Conservation (phyloP, 495 filamentous ascomycete species). For the Podospora didyma region DNA sequence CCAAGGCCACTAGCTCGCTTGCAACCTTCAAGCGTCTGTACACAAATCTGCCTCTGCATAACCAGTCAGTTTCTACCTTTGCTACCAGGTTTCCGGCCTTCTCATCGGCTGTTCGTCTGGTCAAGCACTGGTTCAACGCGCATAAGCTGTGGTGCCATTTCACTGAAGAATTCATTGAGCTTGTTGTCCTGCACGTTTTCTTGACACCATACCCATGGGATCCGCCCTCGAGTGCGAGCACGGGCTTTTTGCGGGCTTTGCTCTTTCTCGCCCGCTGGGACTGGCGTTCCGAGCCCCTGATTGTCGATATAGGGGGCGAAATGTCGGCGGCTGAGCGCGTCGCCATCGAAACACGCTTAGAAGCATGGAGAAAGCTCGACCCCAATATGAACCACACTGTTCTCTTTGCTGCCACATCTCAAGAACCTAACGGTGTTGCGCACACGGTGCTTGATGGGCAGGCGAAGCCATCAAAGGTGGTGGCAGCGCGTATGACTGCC, state of each 20-base stretch:
- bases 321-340: slow-evolving; percentile 53
- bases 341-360: slow-evolving; percentile 63
- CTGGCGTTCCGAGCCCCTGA: slow-evolving; percentile 77
- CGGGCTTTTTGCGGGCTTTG: slow-evolving; percentile 77
- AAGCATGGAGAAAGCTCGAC: slow-evolving; percentile 80
- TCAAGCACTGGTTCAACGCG: slow-evolving; percentile 83
- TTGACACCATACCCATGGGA: slow-evolving; percentile 80
- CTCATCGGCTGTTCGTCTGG: slow-evolving; percentile 79
- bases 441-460: slow-evolving; percentile 63
- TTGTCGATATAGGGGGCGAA: slow-evolving; percentile 65
- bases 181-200: slow-evolving; percentile 71
- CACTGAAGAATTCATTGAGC: slow-evolving; percentile 75
- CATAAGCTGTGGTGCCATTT: slow-evolving; percentile 78
- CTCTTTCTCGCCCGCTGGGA: slow-evolving; percentile 80
- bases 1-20: slow-evolving; percentile 63
- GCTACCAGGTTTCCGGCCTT: slow-evolving; percentile 78
- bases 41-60: slow-evolving; percentile 69
- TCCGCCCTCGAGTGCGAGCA: slow-evolving; percentile 69
- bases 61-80: slow-evolving; percentile 70
- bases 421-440: slow-evolving; percentile 70
- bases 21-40: slow-evolving; percentile 68
- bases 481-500: slow-evolving; percentile 76
- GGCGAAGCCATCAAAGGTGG: slow-evolving; percentile 64
- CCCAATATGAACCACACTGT: slow-evolving; percentile 79
- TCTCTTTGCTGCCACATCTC: slow-evolving; percentile 75